Base-by-base conservation (phyloP, 83 land plant species). In the Picea abies region DNA sequence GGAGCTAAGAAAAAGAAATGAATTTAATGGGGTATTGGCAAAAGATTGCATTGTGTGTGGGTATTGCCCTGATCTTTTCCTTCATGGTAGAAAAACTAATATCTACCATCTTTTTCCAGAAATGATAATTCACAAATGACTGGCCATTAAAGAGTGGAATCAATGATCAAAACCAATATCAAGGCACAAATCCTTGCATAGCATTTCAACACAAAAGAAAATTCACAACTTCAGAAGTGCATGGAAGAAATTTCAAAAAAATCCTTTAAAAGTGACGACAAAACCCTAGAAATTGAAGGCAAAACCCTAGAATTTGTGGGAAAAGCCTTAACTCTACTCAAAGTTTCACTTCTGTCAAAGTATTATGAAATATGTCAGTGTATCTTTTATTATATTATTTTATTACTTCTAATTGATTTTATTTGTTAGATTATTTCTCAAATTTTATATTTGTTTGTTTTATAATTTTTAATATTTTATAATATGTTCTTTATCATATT, bases 11-110 rank as follows among this genome's bases (percentile, higher is more conserved):
- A 5, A 17, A 25, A 14, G 14, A 8, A 12, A 32, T 4, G 0
- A 3, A 32, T 11, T 39, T 2, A 71, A 71, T 71, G 83, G 86
- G 80, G 47, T 90, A 89, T 8, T 91, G 91, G 91, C 89, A 85
- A 29, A 86, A 88, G 67, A 85, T 88, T 52, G 70, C 78, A 29
- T 92, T 88, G 78, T 82, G 89, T 20, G 80, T 88, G 2, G 26
- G 88, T 72, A 81, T 92, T 9, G 91, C 89, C 19, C 82, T 92
- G 49, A 44, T 92, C 72, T 89, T 90, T 86, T 83, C 91, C 49
- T 90, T 84, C 83, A 88, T 93, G 67, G 73, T 90, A 58, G 91
- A 93, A 14, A 90, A 89, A 83, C 83, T 93, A 25, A 89, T 91
- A 70, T 87, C 92, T 87, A 35, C 83, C 88, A 78, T 2, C 86